phyloP scores from a whole-genome alignment of 2,329 filamentous ascomycete genomes.

The Diaporthe ampelina region DNA sequence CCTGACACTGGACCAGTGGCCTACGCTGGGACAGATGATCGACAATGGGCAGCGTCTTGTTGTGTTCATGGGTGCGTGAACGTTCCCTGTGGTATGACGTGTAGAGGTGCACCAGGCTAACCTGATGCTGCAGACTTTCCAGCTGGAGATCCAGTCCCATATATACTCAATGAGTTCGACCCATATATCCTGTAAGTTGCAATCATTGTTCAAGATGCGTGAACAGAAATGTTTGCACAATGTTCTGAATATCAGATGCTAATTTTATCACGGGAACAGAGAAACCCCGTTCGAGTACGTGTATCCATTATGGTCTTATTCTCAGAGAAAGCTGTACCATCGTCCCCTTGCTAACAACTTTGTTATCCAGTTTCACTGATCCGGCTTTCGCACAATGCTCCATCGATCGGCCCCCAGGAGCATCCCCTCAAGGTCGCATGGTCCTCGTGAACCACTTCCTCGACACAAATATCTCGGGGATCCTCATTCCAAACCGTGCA shows the following conservation, averaged over 20 bases:
- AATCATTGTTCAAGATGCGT: too few relatives aligned
- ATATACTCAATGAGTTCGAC: slow-evolving; percentile 74
- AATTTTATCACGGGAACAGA: neutral
- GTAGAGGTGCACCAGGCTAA: neutral
- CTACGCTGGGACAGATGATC: slow-evolving; percentile 78
- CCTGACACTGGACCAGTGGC: slow-evolving; percentile 69
- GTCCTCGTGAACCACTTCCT: slow-evolving; percentile 75
- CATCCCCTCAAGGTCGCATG: slow-evolving; percentile 57
- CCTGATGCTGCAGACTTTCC: slow-evolving; percentile 13
- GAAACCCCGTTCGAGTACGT: slow-evolving; percentile 76
- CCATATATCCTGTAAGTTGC: slow-evolving; percentile 54
- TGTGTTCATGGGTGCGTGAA: slow-evolving; percentile 73
- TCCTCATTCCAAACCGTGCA: slow-evolving; percentile 47
- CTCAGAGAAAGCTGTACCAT: neutral
- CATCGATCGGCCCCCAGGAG: slow-evolving; percentile 70
- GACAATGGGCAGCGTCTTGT: slow-evolving; percentile 73
- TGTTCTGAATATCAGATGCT: neutral
- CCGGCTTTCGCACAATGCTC: slow-evolving; percentile 74
- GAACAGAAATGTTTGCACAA: too few relatives aligned
- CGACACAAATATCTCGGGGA: slow-evolving; percentile 57
- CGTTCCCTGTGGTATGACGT: too few relatives aligned
- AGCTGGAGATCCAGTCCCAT: slow-evolving; percentile 60
- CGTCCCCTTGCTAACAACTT: neutral
- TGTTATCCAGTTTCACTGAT: slow-evolving; percentile 60
- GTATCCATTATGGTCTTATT: neutral